Percentiles rank a stretch among this genome's conserved stretches.
Conservation (phyloP, 306 rosid species). For the Rosa chinensis region DNA sequence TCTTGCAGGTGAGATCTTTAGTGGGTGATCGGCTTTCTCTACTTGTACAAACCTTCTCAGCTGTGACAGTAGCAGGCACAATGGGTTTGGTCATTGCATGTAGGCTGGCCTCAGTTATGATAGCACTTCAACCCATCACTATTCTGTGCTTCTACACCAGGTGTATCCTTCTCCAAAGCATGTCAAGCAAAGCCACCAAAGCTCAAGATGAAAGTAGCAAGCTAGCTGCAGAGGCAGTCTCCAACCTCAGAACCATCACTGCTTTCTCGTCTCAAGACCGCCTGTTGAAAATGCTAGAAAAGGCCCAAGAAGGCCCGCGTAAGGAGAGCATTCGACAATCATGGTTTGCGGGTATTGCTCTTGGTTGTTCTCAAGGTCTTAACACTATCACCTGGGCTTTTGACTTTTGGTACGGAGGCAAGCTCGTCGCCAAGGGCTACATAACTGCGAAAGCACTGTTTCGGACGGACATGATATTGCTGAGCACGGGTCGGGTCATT, state of each 20-base stretch:
- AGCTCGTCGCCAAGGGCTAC: constrained; percentile 49
- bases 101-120: constrained; percentile 76
- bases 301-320: constrained; percentile 68
- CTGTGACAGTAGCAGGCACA: constrained; percentile 69
- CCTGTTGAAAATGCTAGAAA: constrained; percentile 71
- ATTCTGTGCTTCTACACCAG: constrained; percentile 63
- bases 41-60: constrained; percentile 69
- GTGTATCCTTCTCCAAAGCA: constrained; percentile 57
- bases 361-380: constrained; percentile 64
- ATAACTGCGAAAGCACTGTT: constrained; percentile 50
- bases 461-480: constrained; percentile 68
- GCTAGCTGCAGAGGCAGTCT: constrained; percentile 90
- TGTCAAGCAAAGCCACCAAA: constrained; percentile 59
- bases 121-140: constrained; percentile 73
- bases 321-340: constrained; percentile 66
- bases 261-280: constrained; percentile 87
- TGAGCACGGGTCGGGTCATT: constrained; percentile 78
- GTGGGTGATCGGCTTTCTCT: constrained; percentile 85
- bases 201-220: constrained; percentile 75
- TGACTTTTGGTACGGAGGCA: constrained; percentile 85
- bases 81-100: constrained; percentile 78
- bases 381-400: constrained; percentile 59
- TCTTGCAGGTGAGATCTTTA: constrained; percentile 70
- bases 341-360: constrained; percentile 84
- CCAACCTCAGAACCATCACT: constrained; percentile 72